Base-by-base conservation (phyloP, 768 basidiomycete species). In the Naganishia onofrii region DNA sequence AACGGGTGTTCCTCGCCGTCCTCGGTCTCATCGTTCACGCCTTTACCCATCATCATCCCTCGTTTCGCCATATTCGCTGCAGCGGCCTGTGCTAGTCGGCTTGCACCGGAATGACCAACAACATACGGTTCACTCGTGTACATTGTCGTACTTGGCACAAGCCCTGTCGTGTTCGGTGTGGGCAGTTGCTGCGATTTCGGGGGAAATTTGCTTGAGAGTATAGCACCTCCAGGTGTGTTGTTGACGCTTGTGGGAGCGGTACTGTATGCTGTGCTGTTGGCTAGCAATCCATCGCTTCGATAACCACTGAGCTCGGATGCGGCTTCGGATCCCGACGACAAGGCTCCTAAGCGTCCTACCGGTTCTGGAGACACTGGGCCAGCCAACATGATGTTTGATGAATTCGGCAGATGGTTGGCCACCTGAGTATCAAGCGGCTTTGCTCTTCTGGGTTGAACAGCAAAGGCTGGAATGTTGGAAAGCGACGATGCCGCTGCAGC, bases 1-100 rank as follows among this genome's bases (percentile, higher is more conserved):
- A 81, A 70, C 36, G 80, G 80, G 76, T 81, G 79, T 28, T 69
- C 65, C 28, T 66, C 65, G 6, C 48, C 65, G 38, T 44, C 38
- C 7, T 26, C 60, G 23, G 12, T 21, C 13, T 42, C 60, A 26
- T 28, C 23, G 28, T 63, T 63, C 8, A 23, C 28, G 10, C 38
- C 60, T 19, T 44, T 63, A 23, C 60, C 60, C 23, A 26, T 63
- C 60, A 63, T 63, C 60, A 63, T 42, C 23, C 60, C 60, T 19
- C 60, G 36, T 63, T 63, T 63, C 23, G 60, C 60, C 60, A 63
- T 63, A 42, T 63, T 63, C 26, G 60, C 60, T 36, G 38, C 60
- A 12, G 60, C 60, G 3, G 60, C 60, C 38, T 63, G 60, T 19
- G 60, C 60, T 21, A 63, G 26, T n/a, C 60, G 38, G 15, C 60